Base-by-base conservation (phyloP, 225 moss, liverwort and hornwort genomes). In the Anthoceros angustus region DNA sequence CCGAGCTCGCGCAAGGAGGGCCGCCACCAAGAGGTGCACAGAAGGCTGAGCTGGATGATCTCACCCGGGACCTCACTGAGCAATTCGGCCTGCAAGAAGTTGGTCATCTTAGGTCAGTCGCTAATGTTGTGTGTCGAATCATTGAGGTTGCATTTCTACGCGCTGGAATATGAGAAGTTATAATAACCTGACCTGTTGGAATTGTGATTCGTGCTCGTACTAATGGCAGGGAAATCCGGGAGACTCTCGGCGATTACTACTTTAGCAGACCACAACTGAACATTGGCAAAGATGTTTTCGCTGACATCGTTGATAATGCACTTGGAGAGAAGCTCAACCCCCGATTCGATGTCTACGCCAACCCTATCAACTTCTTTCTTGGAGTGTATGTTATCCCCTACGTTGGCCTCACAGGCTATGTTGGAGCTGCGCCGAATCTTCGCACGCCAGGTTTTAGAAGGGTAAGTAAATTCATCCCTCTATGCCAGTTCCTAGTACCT, bases 21-120 rank as follows among this genome's bases (percentile, higher is more conserved):
- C 84, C 86, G 0, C 0, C 32, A 8, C 86, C 86, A 0, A 8
- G 38, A 0, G 87, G 87, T 0, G 75, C 67, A 1, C 74, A 75
- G 72, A 74, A 66, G 10, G 87, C 76, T 0, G 71, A 73, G 10
- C 74, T 46, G 0, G 76, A 80, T 0, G 66, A 70, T 0, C 74
- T 82, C 25, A 63, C 74, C 12, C 65, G 74, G 65, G 77, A 84
- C 49, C 62, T 82, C 61, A 76, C 73, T 0, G 78, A 80, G 68
- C 79, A 86, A 5, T 79, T 84, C 38, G 86, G 84, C 0, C 74
- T 84, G 0, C 84, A 86, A 10, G 77, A 77, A 9, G 67, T 86
- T 2, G 86, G 77, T 9, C 84, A 84, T 63, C 79, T 86, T 12
- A 43, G 43, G 43, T 43, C 12, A 12, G 43, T 43, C 43, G 43